Evolutionary conservation across 2,329 filamentous ascomycete genomes (phyloP), one percentile per base, ranked within the genome.

Genomic region (Cercospora brassicicola): DNA sequence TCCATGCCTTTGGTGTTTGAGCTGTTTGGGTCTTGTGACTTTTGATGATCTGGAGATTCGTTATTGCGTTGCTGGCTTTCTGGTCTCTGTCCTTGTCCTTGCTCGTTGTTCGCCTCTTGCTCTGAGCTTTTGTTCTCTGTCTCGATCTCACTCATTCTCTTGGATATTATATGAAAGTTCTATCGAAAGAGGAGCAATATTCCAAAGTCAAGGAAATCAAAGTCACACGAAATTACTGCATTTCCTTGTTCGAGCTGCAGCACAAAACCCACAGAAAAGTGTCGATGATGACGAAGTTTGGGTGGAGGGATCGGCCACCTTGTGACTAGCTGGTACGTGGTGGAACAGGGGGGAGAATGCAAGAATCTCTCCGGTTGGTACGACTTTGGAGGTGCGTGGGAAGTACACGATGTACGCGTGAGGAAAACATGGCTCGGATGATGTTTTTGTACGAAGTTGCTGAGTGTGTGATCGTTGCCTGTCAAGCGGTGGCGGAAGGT

Each of bases 1-100:
- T 71, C 67, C 67, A 69, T 71, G 10, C 36, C 59, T 62, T 20
- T 59, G 31, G 48, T 0, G 23, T 55, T 55, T 15, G 48, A 53
- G 10, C 11, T 15, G 45, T 56, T 30, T 23, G 30, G 13, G 51
- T 42, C n/a, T 45, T 42, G 31, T 42, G 53, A 9, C 1, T 57
- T 48, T 11, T 33, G 59, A 26, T 39, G n/a, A 33, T 36, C 15
- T 11, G 28, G 11, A 33, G n/a, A 15, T 20, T 57, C 55, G 28
- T 18, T 36, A 3, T 18, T 28, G 1, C 7, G 51, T 56, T 31
- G 23, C 23, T n/a, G 18, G 1, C 15, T 11, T 31, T 56, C 3
- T 8, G 30, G 8, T 2, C 31, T 11, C 20, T 56, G 18, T 4
- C 31, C 23, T 31, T 56, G 53, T 10, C 20, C 53, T 0, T 18